Percentiles rank a stretch among this genome's conserved stretches.
These are phyloP conservation scores for Tetrapisispora iriomotensis DNA, from an alignment of 805 yeast species.

Conservation along the genomic window DNA sequence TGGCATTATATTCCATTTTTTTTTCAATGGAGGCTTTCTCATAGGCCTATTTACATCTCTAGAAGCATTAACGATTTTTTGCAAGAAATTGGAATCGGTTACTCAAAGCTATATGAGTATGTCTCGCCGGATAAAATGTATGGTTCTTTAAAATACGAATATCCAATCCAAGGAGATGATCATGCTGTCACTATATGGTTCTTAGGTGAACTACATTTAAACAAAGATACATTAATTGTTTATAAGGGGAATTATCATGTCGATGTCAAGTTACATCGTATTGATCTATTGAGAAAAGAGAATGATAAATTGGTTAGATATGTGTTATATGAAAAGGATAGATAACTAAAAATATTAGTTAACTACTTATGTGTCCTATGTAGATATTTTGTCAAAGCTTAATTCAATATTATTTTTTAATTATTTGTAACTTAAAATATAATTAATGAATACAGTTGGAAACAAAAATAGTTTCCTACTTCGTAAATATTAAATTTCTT, in stretches of 20 bases:
- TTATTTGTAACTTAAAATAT: too few species aligned
- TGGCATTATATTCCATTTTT: slow-evolving; percentile 22
- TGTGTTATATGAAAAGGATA: slow-evolving; percentile 18
- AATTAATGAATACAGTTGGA: too few species aligned
- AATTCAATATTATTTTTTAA: too few species aligned
- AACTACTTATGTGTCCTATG: too few species aligned
- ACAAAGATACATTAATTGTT: slow-evolving; percentile 15
- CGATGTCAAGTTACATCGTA: slow-evolving; percentile 22
- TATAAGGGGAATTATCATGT: slow-evolving; percentile 27
- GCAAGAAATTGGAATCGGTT: slow-evolving; percentile 15
- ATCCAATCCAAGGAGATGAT: slow-evolving; percentile 18
- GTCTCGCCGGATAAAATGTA: slow-evolving; percentile 18
- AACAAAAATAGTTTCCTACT: too few species aligned
- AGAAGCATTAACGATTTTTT: slow-evolving; percentile 10
- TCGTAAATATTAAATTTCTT: too few species aligned
- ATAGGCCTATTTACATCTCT: slow-evolving; percentile 16
- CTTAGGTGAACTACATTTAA: slow-evolving; percentile 21
- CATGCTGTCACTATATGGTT: slow-evolving; percentile 25
- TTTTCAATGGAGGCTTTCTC: slow-evolving; percentile 21
- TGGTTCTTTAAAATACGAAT: slow-evolving; percentile 23
- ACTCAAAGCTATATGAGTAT: slow-evolving; percentile 19
- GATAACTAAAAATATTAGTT: too few species aligned
- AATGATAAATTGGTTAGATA: slow-evolving; percentile 21
- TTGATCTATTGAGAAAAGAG: slow-evolving; percentile 23
- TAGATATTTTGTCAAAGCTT: too few species aligned